phyloP scores from a whole-genome alignment of 768 basidiomycete species.

The Candolleomyces eurysporus region DNA sequence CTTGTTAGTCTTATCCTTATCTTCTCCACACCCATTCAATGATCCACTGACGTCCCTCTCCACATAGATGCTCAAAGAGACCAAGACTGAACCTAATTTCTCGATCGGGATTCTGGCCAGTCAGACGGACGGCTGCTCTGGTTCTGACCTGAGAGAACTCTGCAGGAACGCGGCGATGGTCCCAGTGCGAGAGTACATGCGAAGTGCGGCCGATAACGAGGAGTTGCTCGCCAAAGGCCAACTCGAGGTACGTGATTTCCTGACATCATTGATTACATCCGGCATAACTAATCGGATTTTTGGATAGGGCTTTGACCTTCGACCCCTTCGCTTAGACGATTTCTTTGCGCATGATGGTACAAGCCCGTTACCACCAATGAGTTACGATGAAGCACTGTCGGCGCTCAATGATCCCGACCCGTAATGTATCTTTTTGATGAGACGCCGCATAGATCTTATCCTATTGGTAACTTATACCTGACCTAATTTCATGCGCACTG shows the following conservation, averaged over 20 bases:
- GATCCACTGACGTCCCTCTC: background rate
- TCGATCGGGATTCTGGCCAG: constrained; percentile 61
- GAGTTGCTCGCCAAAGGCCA: constrained; percentile 47
- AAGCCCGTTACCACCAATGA: constrained; percentile 30
- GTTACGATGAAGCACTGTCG: constrained; percentile 19
- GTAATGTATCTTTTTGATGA: constrained; percentile 1
- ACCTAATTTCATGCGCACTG: constrained; percentile 4
- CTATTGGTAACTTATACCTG: constrained; percentile 1
- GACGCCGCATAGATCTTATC: background rate
- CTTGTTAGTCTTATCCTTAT: constrained; percentile 48
- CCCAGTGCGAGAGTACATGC: constrained; percentile 83
- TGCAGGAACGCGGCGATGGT: constrained; percentile 94
- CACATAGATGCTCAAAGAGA: constrained; percentile 83
- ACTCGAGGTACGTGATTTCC: constrained; percentile 36
- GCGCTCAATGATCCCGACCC: constrained; percentile 18
- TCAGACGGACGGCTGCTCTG: constrained; percentile 73
- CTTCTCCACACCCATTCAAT: background rate
- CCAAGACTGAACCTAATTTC: constrained; percentile 62
- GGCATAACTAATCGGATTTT: background rate
- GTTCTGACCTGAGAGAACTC: constrained; percentile 88
- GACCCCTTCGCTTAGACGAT: constrained; percentile 69
- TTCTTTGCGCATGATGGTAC: constrained; percentile 52
- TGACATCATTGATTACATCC: background rate
- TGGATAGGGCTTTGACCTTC: constrained; percentile 70
- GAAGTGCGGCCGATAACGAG: constrained; percentile 41